These are phyloP conservation scores for Podila epicladia DNA, from an alignment of 192 early-diverging fungal species.

Conservation along the genomic window DNA sequence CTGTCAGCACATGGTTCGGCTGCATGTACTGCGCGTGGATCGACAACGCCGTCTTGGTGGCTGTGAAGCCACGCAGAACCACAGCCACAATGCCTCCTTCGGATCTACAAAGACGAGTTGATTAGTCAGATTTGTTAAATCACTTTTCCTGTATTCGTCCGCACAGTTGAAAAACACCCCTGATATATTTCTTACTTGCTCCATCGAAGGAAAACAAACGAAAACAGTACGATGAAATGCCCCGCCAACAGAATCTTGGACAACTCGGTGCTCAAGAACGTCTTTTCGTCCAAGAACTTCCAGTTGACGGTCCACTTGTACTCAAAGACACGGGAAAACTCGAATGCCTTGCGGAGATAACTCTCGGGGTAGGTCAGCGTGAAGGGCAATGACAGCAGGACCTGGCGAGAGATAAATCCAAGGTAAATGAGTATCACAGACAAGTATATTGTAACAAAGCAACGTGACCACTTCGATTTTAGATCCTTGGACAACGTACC, in stretches of 20 bases:
- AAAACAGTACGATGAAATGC: slow-evolving; percentile 70
- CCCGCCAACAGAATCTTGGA: slow-evolving; percentile 64
- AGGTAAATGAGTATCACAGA: neutral
- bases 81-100: slow-evolving; percentile 49
- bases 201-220: slow-evolving; percentile 69
- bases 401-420: slow-evolving; percentile 7
- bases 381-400: slow-evolving; percentile 51
- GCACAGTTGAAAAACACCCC: neutral
- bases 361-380: slow-evolving; percentile 55
- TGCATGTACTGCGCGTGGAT: slow-evolving; percentile 30
- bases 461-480: neutral
- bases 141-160: neutral
- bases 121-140: neutral
- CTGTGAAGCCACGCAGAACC: slow-evolving; percentile 26
- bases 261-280: slow-evolving; percentile 73
- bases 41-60: slow-evolving; percentile 9
- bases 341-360: slow-evolving; percentile 86
- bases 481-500: slow-evolving; percentile 20
- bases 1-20: slow-evolving; percentile 56
- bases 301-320: slow-evolving; percentile 98
- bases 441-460: neutral
- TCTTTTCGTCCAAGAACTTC: slow-evolving; percentile 78
- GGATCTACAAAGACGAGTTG: slow-evolving; percentile 6
- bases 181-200: slow-evolving; percentile 43
- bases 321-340: slow-evolving; percentile 85